Evolutionary conservation across 371 early-diverging fungal genomes (phyloP), one percentile per base, ranked within the genome.

Genomic region (Apophysomyces elegans): DNA sequence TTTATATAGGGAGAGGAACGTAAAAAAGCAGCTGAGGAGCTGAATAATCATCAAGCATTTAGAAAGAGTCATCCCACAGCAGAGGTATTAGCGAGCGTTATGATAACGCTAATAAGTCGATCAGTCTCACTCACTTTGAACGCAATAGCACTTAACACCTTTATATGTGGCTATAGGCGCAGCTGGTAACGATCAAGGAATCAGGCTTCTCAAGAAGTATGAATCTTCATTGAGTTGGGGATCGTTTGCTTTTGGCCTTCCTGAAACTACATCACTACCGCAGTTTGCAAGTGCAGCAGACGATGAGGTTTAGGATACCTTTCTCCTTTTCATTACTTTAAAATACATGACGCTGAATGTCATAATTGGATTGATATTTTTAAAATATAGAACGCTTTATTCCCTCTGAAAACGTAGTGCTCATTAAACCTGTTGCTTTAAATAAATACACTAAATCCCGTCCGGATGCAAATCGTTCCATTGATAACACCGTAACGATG

Each of bases 141-240:
- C 7, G 38, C 32, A 18, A 35, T 26, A 67, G 66, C 76, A 75
- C 38, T 58, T 75, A 4, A 63, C 72, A 4, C 76, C 76, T 26
- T 65, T 75, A 59, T 70, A 75, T 59, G 65, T 75, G n/a, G 76
- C 70, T 4, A 39, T 71, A 7, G 76, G 76, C 2, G 76, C 76
- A 7, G 72, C 76, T 4, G 70, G 68, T 1, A 63, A 67, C 37
- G 70, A 74, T 41, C n/a, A 67, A 54, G 74, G 64, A 9, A 37
- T 63, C 39, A 69, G 68, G 32, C 26, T 74, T 4, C 58, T 74
- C 12, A 63, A 74, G 32, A 63, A 69, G 11, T 65, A 61, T 35
- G 56, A 60, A 38, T 56, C 68, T 7, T 70, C 74, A 0, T 13
- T 74, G 12, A 65, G 54, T 3, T 74, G 70, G 70, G 68, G 67